Conservation (phyloP, 2,329 filamentous ascomycete species). For the Cladosporium halotolerans region DNA sequence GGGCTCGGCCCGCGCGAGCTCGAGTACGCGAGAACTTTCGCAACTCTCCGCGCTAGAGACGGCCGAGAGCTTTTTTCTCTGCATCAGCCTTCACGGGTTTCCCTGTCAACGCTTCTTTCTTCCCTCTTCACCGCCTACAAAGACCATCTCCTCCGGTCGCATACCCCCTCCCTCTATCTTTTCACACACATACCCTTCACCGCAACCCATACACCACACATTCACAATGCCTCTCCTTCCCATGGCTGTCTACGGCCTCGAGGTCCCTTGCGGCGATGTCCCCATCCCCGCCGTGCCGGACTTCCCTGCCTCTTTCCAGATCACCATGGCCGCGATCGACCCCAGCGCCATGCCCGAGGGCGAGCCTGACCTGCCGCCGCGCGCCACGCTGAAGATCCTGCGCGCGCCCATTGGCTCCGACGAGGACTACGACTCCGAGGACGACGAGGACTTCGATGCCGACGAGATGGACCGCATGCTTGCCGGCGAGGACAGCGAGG, state of each 20-base stretch:
- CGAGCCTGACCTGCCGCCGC: slow-evolving; percentile 47
- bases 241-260: slow-evolving; percentile 85
- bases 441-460: slow-evolving; percentile 48
- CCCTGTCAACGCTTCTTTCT: not conserved
- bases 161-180: not conserved
- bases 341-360: slow-evolving; percentile 61
- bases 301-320: slow-evolving; percentile 82
- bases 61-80: not conserved
- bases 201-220: slow-evolving; percentile 5
- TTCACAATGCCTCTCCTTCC: slow-evolving; percentile 25
- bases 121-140: not conserved
- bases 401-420: slow-evolving; percentile 61
- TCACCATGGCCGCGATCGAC: slow-evolving; percentile 98
- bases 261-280: slow-evolving; percentile 79
- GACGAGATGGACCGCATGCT: slow-evolving; percentile 47
- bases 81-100: not conserved
- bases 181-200: not conserved
- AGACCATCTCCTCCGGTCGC: not conserved
- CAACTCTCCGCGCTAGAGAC: not conserved
- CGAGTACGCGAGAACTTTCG: not conserved
- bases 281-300: slow-evolving; percentile 73
- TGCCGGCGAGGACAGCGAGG: slow-evolving; percentile 55
- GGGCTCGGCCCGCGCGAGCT: not conserved
- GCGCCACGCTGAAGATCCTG: slow-evolving; percentile 86
- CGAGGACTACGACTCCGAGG: slow-evolving; percentile 59